Conservation (phyloP, 352 stramenopile species). For the Phytophthora cryptogea region DNA sequence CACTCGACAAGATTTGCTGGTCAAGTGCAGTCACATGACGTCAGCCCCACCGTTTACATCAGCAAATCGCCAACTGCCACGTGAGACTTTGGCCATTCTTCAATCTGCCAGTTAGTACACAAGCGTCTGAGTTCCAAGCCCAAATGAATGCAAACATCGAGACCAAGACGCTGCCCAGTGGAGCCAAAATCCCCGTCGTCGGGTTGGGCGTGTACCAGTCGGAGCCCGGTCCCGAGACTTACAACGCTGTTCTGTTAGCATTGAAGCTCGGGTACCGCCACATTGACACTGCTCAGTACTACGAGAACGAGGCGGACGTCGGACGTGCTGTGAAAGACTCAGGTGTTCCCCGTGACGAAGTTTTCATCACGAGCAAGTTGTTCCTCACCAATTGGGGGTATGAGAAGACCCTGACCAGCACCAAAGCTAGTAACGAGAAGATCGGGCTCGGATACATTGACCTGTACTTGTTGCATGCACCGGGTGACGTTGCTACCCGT, state of each 20-base stretch:
- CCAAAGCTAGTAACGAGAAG: slow-evolving; percentile 52
- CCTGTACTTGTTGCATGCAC: slow-evolving; percentile 77
- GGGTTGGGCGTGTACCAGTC: slow-evolving; percentile 63
- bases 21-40: slow-evolving; percentile 2
- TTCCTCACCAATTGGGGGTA: slow-evolving; percentile 66
- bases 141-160: slow-evolving; percentile 12
- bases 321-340: slow-evolving; percentile 73
- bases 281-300: slow-evolving; percentile 89
- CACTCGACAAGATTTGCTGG: background rate
- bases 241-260: slow-evolving; percentile 54
- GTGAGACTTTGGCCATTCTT: slow-evolving; percentile 15
- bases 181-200: slow-evolving; percentile 47
- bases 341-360: slow-evolving; percentile 62
- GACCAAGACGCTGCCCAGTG: slow-evolving; percentile 49
- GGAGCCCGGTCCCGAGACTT: slow-evolving; percentile 49
- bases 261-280: slow-evolving; percentile 86
- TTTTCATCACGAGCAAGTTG: slow-evolving; percentile 89
- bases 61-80: background rate
- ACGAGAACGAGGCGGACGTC: slow-evolving; percentile 89
- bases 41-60: slow-evolving; percentile 5
- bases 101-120: slow-evolving; percentile 11
- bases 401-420: slow-evolving; percentile 55
- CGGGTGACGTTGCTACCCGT: slow-evolving; percentile 41
- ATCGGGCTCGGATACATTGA: slow-evolving; percentile 84
- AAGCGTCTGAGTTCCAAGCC: background rate